phyloP scores from a whole-genome alignment of 306 rosid genomes.

The Morella rubra region DNA sequence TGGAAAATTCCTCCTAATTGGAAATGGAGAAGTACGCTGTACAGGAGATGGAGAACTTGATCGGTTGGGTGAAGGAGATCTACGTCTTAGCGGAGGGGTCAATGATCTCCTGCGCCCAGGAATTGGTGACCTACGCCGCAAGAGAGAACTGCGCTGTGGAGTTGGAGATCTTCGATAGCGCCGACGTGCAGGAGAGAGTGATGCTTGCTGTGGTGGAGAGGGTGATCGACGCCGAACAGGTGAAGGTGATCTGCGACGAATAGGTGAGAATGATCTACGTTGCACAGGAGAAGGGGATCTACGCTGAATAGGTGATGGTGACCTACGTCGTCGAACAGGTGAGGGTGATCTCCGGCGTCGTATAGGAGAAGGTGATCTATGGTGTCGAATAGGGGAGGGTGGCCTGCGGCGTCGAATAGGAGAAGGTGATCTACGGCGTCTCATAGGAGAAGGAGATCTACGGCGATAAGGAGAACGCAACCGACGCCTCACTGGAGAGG shows the following conservation, averaged over 20 bases:
- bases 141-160: constrained; percentile 46
- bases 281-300: constrained; percentile 23
- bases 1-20: constrained; percentile 37
- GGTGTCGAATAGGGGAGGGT: constrained; percentile 49
- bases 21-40: constrained; percentile 45
- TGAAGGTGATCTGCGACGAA: constrained; percentile 36
- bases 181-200: constrained; percentile 28
- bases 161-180: constrained; percentile 49
- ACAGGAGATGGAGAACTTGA: constrained; percentile 56
- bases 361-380: constrained; percentile 56
- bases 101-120: constrained; percentile 33
- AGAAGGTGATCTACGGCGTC: constrained; percentile 39
- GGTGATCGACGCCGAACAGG: constrained; percentile 11
- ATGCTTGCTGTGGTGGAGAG: constrained; percentile 16
- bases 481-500: constrained; percentile 36
- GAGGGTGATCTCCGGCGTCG: constrained; percentile 41
- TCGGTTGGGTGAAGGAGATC: constrained; percentile 50
- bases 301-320: constrained; percentile 41
- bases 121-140: constrained; percentile 44
- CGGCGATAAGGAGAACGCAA: constrained; percentile 30
- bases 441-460: constrained; percentile 49
- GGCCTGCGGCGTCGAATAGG: constrained; percentile 47
- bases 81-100: constrained; percentile 29
- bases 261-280: constrained; percentile 44
- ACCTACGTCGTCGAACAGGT: constrained; percentile 33